Evolutionary conservation across 23 red algal genomes (phyloP), one percentile per base, ranked within the genome.

Genomic region (Gracilariopsis chorda): DNA sequence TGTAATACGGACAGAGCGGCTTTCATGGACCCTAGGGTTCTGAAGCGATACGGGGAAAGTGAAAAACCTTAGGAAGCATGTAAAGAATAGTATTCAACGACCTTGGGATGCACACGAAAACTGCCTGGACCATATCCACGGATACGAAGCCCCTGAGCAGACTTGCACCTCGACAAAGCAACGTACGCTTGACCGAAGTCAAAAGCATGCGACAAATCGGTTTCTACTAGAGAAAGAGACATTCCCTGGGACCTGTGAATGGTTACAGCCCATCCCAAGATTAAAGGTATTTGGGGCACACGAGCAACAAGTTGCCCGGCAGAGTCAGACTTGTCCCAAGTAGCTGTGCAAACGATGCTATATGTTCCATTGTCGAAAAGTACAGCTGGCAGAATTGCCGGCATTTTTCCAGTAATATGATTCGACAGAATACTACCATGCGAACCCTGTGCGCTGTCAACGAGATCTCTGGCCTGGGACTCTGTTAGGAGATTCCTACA

Each of bases 191-290:
- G 63, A 48, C 83, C 83, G 34, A 46, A 70, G 48, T 87, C 83
- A 51, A 87, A 87, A 33, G 83, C 83, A 1, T 23, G 16, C 25
- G 39, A 37, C 25, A 87, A 36, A 52, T 87, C 83, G 16, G 68
- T 75, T 35, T 87, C 83, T 14, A 87, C 83, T 10, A 39, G 40
- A 14, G 13, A 28, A 28, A 87, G 37, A 16, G 83, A 51, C 83
- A 87, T 87, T 19, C 83, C 83, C 40, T 87, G 83, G 21, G 83
- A 41, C 20, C 53, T 75, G 63, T 87, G 83, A 49, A 87, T 75
- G 17, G 83, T 56, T 3, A 87, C 19, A 29, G 83, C 83, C 83
- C 83, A 87, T 23, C 83, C 83, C 16, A 87, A 44, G 20, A 57
- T 75, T 19, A 87, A 43, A 17, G 83, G 83, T 14, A 87, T 27